Evolutionary conservation across 2,329 filamentous ascomycete genomes (phyloP).

Genomic region (Colletotrichum somersetense): DNA sequence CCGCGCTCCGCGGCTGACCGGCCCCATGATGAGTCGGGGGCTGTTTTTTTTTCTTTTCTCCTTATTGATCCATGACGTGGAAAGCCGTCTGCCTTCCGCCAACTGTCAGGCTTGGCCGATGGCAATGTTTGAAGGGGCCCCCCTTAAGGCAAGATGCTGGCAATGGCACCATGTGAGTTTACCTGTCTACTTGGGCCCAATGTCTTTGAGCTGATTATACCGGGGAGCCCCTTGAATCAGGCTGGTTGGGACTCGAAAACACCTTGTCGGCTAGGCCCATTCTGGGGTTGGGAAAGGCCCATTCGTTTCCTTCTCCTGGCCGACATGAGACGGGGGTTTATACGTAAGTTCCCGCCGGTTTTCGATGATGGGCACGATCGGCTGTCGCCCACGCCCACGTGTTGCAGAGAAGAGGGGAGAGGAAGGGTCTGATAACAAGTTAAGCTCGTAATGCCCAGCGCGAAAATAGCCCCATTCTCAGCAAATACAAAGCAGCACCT

Average conservation of each 20-base stretch:
- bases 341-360: constrained; percentile 4
- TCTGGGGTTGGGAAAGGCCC: constrained; percentile 9
- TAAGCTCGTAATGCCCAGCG: neutral
- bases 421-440: neutral
- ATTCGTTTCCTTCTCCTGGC: neutral
- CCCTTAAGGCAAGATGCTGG: constrained; percentile 5
- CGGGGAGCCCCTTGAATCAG: constrained; percentile 26
- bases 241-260: constrained; percentile 2
- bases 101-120: constrained; percentile 12
- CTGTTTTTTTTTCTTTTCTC: too few species aligned
- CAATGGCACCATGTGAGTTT: constrained; percentile 36
- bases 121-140: constrained; percentile 32
- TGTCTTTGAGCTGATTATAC: constrained; percentile 27
- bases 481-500: neutral
- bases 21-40: constrained; percentile 8
- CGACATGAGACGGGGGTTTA: constrained; percentile 4
- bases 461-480: neutral
- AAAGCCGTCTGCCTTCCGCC: neutral
- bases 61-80: too few species aligned
- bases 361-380: constrained; percentile 5
- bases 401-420: neutral
- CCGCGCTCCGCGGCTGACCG: constrained; percentile 27
- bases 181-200: constrained; percentile 28
- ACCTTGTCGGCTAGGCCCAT: constrained; percentile 32
- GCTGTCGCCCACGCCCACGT: constrained; percentile 14